Percentiles rank a stretch among this genome's conserved stretches.
Conservation (phyloP, 768 basidiomycete genomes). For the Cytidiella melzeri region DNA sequence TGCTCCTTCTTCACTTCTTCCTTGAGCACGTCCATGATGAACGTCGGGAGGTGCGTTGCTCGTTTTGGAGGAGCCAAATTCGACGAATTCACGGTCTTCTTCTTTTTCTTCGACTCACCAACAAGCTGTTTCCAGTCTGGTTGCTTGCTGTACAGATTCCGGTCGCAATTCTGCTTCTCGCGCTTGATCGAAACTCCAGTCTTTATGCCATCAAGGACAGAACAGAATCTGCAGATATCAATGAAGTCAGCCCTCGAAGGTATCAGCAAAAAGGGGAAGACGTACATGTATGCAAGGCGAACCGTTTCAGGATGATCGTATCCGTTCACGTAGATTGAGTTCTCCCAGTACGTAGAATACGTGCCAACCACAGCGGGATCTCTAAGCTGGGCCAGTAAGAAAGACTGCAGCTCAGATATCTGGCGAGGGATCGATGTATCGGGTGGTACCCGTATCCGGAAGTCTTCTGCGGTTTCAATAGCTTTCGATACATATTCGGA, state of each 20-base stretch:
- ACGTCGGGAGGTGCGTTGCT: conserved; percentile 17
- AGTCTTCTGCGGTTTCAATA: conserved; percentile 39
- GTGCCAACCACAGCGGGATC: conserved; percentile 42
- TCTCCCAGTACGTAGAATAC: conserved; percentile 50
- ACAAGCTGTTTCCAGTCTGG: conserved; percentile 31
- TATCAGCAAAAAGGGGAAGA: background rate
- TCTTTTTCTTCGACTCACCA: conserved; percentile 9
- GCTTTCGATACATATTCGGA: conserved; percentile 34
- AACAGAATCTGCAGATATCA: conserved; percentile 40
- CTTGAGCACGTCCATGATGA: conserved; percentile 41
- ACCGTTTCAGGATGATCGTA: conserved; percentile 44
- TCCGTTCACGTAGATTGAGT: conserved; percentile 45
- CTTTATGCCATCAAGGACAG: conserved; percentile 55
- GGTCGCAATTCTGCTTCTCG: conserved; percentile 27
- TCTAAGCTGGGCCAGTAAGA: conserved; percentile 44
- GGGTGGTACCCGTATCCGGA: conserved; percentile 27
- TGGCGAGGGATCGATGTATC: conserved; percentile 2
- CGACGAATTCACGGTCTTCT: conserved; percentile 3
- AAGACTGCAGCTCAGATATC: conserved; percentile 37
- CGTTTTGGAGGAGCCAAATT: conserved; percentile 26
- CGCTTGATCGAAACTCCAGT: conserved; percentile 44
- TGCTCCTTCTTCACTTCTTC: conserved; percentile 22
- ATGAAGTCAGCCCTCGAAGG: background rate
- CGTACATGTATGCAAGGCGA: conserved; percentile 50
- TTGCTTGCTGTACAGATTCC: conserved; percentile 15